Evolutionary conservation across 768 basidiomycete species (phyloP), one percentile per base, ranked within the genome.

Genomic region (Termitomyces sp.): DNA sequence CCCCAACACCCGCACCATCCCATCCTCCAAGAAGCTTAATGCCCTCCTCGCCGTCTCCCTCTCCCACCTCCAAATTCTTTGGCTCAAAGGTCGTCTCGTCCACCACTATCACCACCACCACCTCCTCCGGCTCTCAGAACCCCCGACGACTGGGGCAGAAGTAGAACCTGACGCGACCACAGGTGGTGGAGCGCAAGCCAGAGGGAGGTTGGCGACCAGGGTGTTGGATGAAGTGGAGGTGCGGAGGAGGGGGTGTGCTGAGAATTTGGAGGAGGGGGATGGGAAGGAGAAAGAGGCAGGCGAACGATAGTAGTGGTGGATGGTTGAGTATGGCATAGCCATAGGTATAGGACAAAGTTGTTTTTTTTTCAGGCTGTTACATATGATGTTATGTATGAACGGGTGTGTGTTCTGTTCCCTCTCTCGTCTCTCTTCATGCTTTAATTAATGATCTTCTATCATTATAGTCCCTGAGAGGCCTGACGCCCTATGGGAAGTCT

Each of bases 1-100:
- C n/a, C n/a, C n/a, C n/a, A n/a, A n/a, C n/a, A n/a, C n/a, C n/a
- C n/a, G n/a, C n/a, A n/a, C n/a, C n/a, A n/a, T n/a, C n/a, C n/a
- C n/a, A n/a, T n/a, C n/a, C n/a, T n/a, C n/a, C n/a, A n/a, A n/a
- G n/a, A n/a, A n/a, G n/a, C n/a, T n/a, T n/a, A n/a, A n/a, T 10
- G 70, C 81, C 47, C 82, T 97, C 1, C 79, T 96, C 22, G 76
- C 90, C 0, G 87, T 96, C n/a, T 93, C 91, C 0, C 77, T 88
- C 1, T 76, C 87, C 42, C 81, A 93, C 64, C 84, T 99, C 16
- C 55, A 88, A 86, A 62, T 96, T 98, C 79, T 99, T 99, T 67
- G 96, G 96, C 2, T 82, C 91, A 20, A 91, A 88, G 65, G 95
- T 97, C 57, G 82, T 98, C 9, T 77, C 79, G n/a, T 84, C 88